These are phyloP conservation scores for Monoraphidium neglectum DNA, from an alignment of 139 green algal genomes.

Conservation along the genomic window DNA sequence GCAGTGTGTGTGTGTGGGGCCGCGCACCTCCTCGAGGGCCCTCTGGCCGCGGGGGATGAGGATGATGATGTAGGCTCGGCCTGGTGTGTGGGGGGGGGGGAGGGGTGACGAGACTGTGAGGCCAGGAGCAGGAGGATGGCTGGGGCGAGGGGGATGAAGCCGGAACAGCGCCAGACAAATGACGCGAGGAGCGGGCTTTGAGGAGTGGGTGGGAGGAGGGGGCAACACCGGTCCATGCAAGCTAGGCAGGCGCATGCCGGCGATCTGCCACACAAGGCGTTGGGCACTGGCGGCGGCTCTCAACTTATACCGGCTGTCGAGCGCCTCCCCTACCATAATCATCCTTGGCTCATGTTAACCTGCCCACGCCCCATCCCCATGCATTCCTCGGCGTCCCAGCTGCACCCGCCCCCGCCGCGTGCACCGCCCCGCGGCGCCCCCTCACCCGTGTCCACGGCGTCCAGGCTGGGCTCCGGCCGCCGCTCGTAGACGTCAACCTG, in stretches of 20 bases:
- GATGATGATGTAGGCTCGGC: conserved; percentile 63
- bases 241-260: no score
- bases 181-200: neutral
- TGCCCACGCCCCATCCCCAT: no score
- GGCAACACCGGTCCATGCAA: neutral
- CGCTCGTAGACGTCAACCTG: conserved; percentile 48
- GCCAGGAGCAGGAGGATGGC: neutral
- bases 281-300: no score
- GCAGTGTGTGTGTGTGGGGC: neutral
- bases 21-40: conserved; percentile 44
- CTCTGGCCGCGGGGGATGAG: conserved; percentile 52
- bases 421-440: no score
- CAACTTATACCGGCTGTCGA: no score
- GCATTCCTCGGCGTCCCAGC: no score
- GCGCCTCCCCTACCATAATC: no score
- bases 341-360: no score
- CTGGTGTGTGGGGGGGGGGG: conserved; percentile 23
- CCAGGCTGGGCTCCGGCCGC: conserved; percentile 46
- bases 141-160: neutral
- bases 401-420: no score
- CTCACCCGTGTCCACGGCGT: conserved; percentile 32
- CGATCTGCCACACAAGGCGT: no score
- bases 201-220: neutral
- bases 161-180: neutral
- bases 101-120: no score